Evolutionary conservation across 2,329 filamentous ascomycete genomes (phyloP).

Genomic region (Fusarium fujikuroi): DNA sequence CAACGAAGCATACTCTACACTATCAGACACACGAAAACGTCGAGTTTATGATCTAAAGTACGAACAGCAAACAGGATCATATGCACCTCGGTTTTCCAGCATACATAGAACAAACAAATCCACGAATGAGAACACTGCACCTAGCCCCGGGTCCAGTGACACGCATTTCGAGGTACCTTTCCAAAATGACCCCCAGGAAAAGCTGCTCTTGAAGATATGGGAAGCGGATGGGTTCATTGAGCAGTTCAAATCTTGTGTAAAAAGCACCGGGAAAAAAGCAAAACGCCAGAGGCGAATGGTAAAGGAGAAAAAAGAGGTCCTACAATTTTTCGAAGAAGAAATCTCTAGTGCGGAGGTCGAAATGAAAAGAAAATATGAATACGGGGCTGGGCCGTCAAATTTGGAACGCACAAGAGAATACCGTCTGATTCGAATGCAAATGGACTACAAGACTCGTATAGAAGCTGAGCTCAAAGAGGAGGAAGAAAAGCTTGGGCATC

Average conservation of each 20-base stretch:
- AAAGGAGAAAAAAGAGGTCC: fast-evolving
- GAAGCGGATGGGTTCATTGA: background rate
- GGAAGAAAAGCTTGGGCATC: too few species aligned
- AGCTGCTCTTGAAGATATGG: background rate
- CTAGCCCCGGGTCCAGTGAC: fast-evolving
- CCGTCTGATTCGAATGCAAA: background rate
- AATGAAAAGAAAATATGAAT: background rate
- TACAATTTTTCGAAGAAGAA: background rate
- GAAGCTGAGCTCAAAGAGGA: background rate
- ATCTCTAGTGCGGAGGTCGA: too few species aligned
- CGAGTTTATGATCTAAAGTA: background rate
- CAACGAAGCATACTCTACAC: background rate
- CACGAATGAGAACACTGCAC: background rate
- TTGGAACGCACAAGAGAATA: background rate
- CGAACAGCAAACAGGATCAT: too few species aligned
- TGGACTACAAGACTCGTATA: background rate
- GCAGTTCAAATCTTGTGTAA: background rate
- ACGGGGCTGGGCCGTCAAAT: background rate
- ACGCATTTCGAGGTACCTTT: background rate
- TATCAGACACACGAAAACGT: background rate
- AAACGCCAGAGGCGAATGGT: background rate
- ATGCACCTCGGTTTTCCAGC: too few species aligned
- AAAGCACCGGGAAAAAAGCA: fast-evolving
- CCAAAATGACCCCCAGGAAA: too few species aligned
- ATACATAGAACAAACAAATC: background rate